Evolutionary conservation across 163 green algal genomes (phyloP).

Genomic region (Chlorella variabilis): DNA sequence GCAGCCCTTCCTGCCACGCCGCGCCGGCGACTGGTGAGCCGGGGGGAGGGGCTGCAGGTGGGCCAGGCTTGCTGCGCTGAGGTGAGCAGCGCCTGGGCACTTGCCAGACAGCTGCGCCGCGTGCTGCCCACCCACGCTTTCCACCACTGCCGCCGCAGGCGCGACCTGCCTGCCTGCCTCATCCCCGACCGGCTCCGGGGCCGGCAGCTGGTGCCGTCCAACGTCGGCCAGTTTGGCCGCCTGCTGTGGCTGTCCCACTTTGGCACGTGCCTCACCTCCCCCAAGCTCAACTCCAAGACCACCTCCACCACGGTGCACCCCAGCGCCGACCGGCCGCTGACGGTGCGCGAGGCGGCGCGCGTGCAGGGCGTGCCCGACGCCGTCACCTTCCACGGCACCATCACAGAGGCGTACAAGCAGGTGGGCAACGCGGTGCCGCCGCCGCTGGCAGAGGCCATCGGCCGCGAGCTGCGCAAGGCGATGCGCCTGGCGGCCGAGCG

Average conservation of each 20-base stretch:
- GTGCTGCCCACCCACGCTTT: too few species aligned
- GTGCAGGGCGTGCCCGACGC: constrained; percentile 27
- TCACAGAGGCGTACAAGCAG: neutral
- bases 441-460: constrained; percentile 18
- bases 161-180: constrained; percentile 1
- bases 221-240: too few species aligned
- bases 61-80: too few species aligned
- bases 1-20: too few species aligned
- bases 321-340: neutral
- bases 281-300: neutral
- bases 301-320: constrained; percentile 12
- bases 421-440: constrained; percentile 40
- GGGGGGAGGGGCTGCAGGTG: too few species aligned
- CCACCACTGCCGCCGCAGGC: too few species aligned
- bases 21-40: too few species aligned
- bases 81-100: too few species aligned
- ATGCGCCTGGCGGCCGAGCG: neutral
- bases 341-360: constrained; percentile 8
- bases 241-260: constrained; percentile 16
- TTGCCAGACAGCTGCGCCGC: too few species aligned
- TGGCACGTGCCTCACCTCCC: constrained; percentile 13
- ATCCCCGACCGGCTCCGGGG: neutral
- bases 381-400: neutral
- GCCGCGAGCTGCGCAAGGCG: constrained; percentile 3
- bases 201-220: too few species aligned